A percentile compares a stretch with the other conserved stretches of the same genome.
Evolutionary conservation across 805 yeast genomes (phyloP).

Genomic region (Zygotorulaspora florentina): DNA sequence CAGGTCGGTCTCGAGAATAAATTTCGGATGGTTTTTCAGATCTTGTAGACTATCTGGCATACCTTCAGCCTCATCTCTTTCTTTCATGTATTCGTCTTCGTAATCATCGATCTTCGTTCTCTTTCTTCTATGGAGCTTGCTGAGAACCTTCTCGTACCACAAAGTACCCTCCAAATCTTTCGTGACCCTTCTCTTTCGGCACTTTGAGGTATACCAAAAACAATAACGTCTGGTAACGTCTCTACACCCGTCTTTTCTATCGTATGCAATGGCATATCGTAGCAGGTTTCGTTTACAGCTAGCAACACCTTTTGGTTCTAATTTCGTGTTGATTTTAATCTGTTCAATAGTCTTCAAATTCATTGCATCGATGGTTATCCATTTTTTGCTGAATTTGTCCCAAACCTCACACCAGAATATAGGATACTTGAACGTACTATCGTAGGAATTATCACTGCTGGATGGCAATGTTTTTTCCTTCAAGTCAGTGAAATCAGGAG

Average conservation of each 20-base stretch:
- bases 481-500: conserved; percentile 70
- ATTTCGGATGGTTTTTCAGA: conserved; percentile 81
- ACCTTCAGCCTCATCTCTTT: conserved; percentile 69
- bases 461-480: conserved; percentile 9
- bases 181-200: conserved; percentile 67
- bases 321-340: conserved; percentile 49
- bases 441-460: conserved; percentile 20
- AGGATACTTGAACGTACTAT: conserved; percentile 45
- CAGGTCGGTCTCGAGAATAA: conserved; percentile 73
- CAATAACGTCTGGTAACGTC: conserved; percentile 88
- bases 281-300: conserved; percentile 44
- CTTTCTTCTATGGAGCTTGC: conserved; percentile 26
- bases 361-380: conserved; percentile 86
- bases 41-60: conserved; percentile 83
- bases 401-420: conserved; percentile 93
- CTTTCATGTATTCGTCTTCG: conserved; percentile 32
- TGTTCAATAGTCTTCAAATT: conserved; percentile 61
- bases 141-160: conserved; percentile 56
- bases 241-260: conserved; percentile 55
- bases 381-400: conserved; percentile 65
- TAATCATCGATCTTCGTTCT: conserved; percentile 35
- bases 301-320: conserved; percentile 56
- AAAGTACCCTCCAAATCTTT: conserved; percentile 48
- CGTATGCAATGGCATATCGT: conserved; percentile 75
- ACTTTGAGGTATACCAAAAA: conserved; percentile 63